Evolutionary conservation across 139 green algal genomes (phyloP).

Genomic region (Helicosporidium sp.): DNA sequence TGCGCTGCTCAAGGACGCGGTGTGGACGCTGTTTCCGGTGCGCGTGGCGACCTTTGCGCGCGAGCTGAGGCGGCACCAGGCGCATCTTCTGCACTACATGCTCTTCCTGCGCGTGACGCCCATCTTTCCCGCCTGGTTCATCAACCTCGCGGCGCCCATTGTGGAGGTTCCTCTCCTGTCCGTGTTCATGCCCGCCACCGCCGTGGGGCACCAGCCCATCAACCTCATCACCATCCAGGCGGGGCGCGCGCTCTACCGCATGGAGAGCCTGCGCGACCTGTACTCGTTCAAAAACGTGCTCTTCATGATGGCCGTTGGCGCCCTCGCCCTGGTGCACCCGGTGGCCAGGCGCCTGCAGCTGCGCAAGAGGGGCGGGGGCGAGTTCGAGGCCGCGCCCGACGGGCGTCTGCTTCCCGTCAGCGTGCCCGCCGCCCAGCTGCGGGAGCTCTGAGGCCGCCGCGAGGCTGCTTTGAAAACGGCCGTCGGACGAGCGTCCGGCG

Average conservation of each 20-base stretch:
- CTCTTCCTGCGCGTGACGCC: slow-evolving; percentile 42
- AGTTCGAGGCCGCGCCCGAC: too few relatives aligned
- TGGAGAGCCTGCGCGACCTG: slow-evolving; percentile 12
- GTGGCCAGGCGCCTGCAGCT: not conserved
- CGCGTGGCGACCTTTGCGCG: slow-evolving; percentile 10
- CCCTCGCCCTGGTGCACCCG: slow-evolving; percentile 12
- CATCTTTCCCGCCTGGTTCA: slow-evolving; percentile 37
- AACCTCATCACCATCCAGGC: slow-evolving; percentile 23
- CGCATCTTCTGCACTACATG: slow-evolving; percentile 47
- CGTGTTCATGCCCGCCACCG: slow-evolving; percentile 18
- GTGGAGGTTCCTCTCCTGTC: slow-evolving; percentile 34
- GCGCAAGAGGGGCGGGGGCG: too few relatives aligned
- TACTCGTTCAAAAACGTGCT: slow-evolving; percentile 13
- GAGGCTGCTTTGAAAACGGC: too few relatives aligned
- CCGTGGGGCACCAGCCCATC: slow-evolving; percentile 15
- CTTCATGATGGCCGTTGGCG: slow-evolving; percentile 7
- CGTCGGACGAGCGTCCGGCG: too few relatives aligned
- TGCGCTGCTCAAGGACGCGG: slow-evolving; percentile 10
- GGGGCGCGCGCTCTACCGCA: slow-evolving; percentile 6
- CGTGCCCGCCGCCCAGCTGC: too few relatives aligned
- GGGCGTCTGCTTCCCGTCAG: too few relatives aligned
- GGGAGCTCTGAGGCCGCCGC: too few relatives aligned
- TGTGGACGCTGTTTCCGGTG: slow-evolving; percentile 7
- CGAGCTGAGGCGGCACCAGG: slow-evolving; percentile 15
- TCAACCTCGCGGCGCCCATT: slow-evolving; percentile 47